Evolutionary conservation across 352 stramenopile species (phyloP), one percentile per base, ranked within the genome.

Genomic region (Phytophthora sp.): DNA sequence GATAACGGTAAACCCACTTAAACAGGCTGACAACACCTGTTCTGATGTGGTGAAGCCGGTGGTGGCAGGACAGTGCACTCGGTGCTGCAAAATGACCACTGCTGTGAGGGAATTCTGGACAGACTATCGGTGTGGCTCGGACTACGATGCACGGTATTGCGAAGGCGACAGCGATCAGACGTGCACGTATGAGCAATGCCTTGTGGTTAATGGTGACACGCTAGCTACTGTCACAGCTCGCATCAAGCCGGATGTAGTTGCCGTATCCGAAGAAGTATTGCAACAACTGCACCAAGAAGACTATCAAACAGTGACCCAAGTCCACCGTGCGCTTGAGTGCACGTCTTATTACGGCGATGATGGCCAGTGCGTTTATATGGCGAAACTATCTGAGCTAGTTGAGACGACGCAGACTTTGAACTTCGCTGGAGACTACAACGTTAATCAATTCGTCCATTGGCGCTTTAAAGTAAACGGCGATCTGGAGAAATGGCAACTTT

Each of bases 291-390:
- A 55, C 13, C 35, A 68, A 35, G 49, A 74, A 38, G 71, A 58
- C 5, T 87, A 69, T 39, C 69, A 89, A 56, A 76, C 70, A 0
- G 34, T 61, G 31, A 87, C 76, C 1, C 74, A 92, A 61, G 74
- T 92, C 15, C 84, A 92, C 49, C 74, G 74, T 45, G 67, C 69
- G 13, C 51, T 91, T 7, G 62, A 77, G 55, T 92, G 84, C 54
- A 60, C 74, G 0, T 70, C 49, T 0, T 76, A 87, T 34, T 70
- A 74, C 15, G 62, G 53, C 5, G 35, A 68, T 35, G 49, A 67
- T 10, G 48, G 46, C 10, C 43, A 60, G 34, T 90, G 80, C 32
- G 46, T 32, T 7, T 88, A 77, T 38, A 51, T 46, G 34, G 65
- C 60, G 7, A 66, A 66, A 41, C 21, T 88, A 8, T 42, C 56